A percentile compares a stretch with the other conserved stretches of the same genome.
Conservation (phyloP, 768 basidiomycete species). For the Lentinula sp. region DNA sequence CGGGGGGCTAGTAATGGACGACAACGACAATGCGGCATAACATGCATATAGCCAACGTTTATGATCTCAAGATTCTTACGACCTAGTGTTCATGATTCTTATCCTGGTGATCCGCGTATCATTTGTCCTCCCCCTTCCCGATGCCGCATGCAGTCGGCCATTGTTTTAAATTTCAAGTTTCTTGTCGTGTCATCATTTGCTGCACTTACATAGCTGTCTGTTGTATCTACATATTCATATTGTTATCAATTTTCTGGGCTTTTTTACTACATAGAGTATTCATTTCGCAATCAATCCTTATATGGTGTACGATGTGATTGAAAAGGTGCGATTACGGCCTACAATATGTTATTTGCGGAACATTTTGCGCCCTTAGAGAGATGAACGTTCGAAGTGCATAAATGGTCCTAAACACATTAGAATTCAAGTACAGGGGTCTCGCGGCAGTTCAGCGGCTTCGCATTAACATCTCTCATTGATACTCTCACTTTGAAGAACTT, state of each 20-base stretch:
- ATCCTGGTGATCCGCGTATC: background rate
- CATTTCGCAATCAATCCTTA: background rate
- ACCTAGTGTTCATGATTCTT: background rate
- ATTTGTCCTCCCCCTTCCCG: background rate
- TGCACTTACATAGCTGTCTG: background rate
- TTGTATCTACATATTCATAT: background rate
- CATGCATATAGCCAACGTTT: constrained; percentile 1
- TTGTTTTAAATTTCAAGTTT: background rate
- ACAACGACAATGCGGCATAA: constrained; percentile 1
- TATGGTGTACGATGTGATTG: background rate
- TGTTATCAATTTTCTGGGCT: background rate
- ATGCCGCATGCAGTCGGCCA: constrained; percentile 1
- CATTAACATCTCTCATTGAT: background rate
- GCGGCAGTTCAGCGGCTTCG: too few relatives aligned
- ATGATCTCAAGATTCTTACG: constrained; percentile 4
- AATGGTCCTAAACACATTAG: too few relatives aligned
- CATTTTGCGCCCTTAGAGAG: too few relatives aligned
- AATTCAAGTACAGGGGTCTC: too few relatives aligned
- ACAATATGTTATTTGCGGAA: too few relatives aligned
- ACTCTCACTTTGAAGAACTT: background rate
- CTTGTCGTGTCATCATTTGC: background rate
- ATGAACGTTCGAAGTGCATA: too few relatives aligned
- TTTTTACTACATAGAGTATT: too few relatives aligned
- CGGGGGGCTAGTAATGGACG: background rate
- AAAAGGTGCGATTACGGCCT: background rate